A percentile compares a stretch with the other conserved stretches of the same genome.
These are phyloP conservation scores for Aureobasidium uvarum DNA, from an alignment of 2,329 filamentous ascomycete species.

Conservation along the genomic window DNA sequence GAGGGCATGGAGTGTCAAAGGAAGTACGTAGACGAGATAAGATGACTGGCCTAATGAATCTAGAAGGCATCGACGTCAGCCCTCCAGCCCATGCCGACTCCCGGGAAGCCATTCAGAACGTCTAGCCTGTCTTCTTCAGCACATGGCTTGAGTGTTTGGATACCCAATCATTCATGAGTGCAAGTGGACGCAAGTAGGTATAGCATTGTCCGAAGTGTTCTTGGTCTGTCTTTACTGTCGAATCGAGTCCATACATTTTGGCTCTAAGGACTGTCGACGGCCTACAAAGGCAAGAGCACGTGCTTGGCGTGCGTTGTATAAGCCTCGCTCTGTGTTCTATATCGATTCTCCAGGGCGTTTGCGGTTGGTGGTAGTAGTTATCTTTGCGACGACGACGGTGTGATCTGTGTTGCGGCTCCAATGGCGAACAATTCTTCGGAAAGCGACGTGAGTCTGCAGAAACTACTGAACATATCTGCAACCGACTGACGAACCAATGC, in stretches of 20 bases:
- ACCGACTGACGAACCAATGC: not conserved
- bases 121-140: not conserved
- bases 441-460: slow-evolving; percentile 13
- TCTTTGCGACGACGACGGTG: slow-evolving; percentile 21
- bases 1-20: not conserved
- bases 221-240: not conserved
- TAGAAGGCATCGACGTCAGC: slow-evolving; percentile 9
- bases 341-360: not conserved
- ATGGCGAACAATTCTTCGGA: slow-evolving; percentile 24
- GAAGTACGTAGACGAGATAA: slow-evolving; percentile 15
- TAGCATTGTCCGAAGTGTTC: not conserved
- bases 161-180: not conserved
- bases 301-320: not conserved
- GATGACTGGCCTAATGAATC: not conserved
- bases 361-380: not conserved
- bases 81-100: not conserved
- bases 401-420: slow-evolving; percentile 16
- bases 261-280: not conserved
- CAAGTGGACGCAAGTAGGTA: not conserved
- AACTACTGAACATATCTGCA: too few relatives aligned
- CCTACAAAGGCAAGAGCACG: not conserved
- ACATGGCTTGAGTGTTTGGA: not conserved
- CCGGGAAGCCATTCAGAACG: not conserved
- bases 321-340: not conserved
- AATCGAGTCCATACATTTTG: not conserved